These are phyloP conservation scores for Aureobasidium mangrovei DNA, from an alignment of 2,329 filamentous ascomycete species.

Conservation along the genomic window DNA sequence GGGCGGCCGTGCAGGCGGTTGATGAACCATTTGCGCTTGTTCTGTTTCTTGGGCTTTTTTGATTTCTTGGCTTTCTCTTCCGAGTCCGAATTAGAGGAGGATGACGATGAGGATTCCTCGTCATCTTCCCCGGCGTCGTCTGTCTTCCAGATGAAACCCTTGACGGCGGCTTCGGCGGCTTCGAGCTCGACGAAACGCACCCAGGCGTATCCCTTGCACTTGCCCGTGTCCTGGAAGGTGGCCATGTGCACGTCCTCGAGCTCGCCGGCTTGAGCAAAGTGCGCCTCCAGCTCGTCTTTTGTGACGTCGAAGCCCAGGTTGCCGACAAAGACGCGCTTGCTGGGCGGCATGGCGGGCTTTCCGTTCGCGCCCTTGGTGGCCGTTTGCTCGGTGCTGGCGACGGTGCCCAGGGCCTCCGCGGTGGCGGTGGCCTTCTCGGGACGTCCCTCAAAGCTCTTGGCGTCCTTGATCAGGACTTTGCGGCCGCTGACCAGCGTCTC, in stretches of 20 bases:
- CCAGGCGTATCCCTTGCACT: constrained; percentile 97
- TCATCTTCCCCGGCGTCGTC: constrained; percentile 42
- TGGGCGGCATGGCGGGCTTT: constrained; percentile 58
- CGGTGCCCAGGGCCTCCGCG: constrained; percentile 19
- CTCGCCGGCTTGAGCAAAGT: constrained; percentile 78
- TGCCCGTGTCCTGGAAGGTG: constrained; percentile 92
- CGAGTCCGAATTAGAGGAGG: constrained; percentile 20
- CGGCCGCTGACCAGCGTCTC: constrained; percentile 71
- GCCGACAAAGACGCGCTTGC: constrained; percentile 75
- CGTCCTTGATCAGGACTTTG: constrained; percentile 84
- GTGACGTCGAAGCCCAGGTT: constrained; percentile 45
- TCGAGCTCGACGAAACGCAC: constrained; percentile 77
- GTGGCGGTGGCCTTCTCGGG: constrained; percentile 53
- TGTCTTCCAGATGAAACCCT: constrained; percentile 65
- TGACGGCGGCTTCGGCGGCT: constrained; percentile 66
- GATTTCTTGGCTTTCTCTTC: constrained; percentile 24
- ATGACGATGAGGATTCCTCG: constrained; percentile 21
- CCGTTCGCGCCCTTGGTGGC: constrained; percentile 26
- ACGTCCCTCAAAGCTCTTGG: constrained; percentile 82
- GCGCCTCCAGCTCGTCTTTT: constrained; percentile 68
- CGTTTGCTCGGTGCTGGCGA: constrained; percentile 22
- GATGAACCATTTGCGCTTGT: constrained; percentile 63
- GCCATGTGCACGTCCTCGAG: constrained; percentile 80
- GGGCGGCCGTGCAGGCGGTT: constrained; percentile 72
- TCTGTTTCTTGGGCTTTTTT: constrained; percentile 36